phyloP scores from a whole-genome alignment of 1,284 basidiomycete genomes.

The Cystobasidium sp. region DNA sequence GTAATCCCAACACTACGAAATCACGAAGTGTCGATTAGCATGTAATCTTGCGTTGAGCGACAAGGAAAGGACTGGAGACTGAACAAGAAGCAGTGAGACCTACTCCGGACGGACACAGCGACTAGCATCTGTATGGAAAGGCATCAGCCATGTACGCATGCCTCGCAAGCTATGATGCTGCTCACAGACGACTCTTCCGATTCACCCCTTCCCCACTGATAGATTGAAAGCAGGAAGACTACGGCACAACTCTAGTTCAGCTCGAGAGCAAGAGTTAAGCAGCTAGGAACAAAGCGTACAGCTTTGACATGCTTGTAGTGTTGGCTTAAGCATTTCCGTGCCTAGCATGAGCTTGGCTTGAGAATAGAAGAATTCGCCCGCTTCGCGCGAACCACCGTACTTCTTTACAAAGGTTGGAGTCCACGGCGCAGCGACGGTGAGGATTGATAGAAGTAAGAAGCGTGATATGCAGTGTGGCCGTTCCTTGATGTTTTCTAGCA shows the following conservation, averaged over 20 bases:
- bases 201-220: slow-evolving; percentile 35
- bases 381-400: slow-evolving; percentile 11
- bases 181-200: slow-evolving; percentile 30
- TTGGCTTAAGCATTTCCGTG: slow-evolving; percentile 42
- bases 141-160: not conserved
- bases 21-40: not conserved
- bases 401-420: slow-evolving; percentile 25
- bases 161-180: not conserved
- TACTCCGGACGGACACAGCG: slow-evolving; percentile 24
- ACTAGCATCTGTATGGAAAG: slow-evolving; percentile 20
- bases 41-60: too few relatives aligned
- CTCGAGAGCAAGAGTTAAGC: not conserved
- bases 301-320: slow-evolving; percentile 31
- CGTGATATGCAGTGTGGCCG: slow-evolving; percentile 25
- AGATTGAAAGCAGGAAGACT: slow-evolving; percentile 34
- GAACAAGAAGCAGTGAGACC: not conserved
- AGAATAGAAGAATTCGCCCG: slow-evolving; percentile 20
- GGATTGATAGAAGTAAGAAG: slow-evolving; percentile 34
- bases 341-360: slow-evolving; percentile 28
- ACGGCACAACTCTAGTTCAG: not conserved
- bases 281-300: not conserved
- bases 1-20: slow-evolving; percentile 24
- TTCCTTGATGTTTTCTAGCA: slow-evolving; percentile 35
- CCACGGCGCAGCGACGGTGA: slow-evolving; percentile 29
- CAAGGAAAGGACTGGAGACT: not conserved